Evolutionary conservation across 2,329 filamentous ascomycete species (phyloP).

Genomic region (Aspergillus luchuensis): DNA sequence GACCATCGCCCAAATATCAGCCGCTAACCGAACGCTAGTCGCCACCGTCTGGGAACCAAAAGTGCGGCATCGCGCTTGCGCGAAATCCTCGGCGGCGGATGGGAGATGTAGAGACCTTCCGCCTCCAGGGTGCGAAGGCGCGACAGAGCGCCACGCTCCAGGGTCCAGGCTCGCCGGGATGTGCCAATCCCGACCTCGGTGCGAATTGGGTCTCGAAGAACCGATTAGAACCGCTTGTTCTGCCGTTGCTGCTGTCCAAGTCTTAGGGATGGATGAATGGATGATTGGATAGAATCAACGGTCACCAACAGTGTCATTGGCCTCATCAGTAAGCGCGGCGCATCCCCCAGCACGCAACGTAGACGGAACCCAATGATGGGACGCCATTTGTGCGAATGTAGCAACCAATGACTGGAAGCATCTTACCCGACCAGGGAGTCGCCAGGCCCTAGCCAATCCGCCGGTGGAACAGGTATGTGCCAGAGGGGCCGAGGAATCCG

Average conservation of each 20-base stretch:
- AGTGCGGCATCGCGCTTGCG: neutral
- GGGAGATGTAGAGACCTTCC: no score
- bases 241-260: neutral
- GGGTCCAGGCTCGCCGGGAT: no score
- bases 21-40: neutral
- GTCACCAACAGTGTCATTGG: neutral
- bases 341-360: neutral
- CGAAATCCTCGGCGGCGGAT: neutral
- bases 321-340: neutral
- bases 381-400: neutral
- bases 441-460: neutral
- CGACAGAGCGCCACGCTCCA: no score
- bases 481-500: no score
- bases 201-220: no score
- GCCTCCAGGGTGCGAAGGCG: no score
- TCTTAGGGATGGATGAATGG: neutral
- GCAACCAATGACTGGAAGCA: neutral
- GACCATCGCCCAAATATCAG: neutral
- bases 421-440: neutral
- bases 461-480: no score
- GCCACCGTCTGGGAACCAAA: neutral
- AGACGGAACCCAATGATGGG: neutral
- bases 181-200: no score
- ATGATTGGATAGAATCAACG: neutral
- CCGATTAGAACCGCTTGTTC: no score